Evolutionary conservation across 495 filamentous ascomycete species (phyloP).

Genomic region (Tuber magnatum): DNA sequence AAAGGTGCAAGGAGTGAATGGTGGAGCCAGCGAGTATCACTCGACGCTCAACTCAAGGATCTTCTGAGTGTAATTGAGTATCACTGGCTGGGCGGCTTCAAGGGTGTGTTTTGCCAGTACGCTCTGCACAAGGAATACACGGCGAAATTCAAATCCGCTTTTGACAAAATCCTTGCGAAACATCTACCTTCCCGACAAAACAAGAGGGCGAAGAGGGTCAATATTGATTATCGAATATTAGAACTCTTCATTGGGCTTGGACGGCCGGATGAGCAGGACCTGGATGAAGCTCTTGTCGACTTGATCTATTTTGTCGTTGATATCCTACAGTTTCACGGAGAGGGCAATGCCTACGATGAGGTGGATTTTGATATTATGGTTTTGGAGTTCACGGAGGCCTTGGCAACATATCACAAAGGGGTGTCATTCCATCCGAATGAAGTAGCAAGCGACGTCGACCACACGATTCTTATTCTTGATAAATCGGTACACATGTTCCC

Average conservation of each 20-base stretch:
- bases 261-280: constrained; percentile 60
- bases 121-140: constrained; percentile 54
- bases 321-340: constrained; percentile 91
- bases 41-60: constrained; percentile 70
- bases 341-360: constrained; percentile 94
- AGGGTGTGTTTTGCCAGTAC: constrained; percentile 76
- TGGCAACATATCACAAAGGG: constrained; percentile 67
- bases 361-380: constrained; percentile 90
- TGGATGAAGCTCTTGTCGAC: constrained; percentile 75
- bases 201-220: constrained; percentile 48
- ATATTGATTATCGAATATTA: constrained; percentile 67
- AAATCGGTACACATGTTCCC: constrained; percentile 83
- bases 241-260: constrained; percentile 84
- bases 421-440: constrained; percentile 40
- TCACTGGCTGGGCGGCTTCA: constrained; percentile 91
- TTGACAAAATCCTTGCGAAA: constrained; percentile 75
- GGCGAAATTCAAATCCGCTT: constrained; percentile 63
- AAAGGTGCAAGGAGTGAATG: constrained; percentile 65
- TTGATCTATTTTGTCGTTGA: constrained; percentile 93
- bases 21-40: constrained; percentile 76
- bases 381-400: constrained; percentile 71
- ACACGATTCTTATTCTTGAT: constrained; percentile 89
- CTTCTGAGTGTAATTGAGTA: constrained; percentile 79
- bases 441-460: constrained; percentile 46
- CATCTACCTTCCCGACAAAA: constrained; percentile 82